Percentiles rank a stretch among this genome's conserved stretches.
Conservation (phyloP, 2,329 filamentous ascomycete genomes). For the Coniochaeta hoffmannii region DNA sequence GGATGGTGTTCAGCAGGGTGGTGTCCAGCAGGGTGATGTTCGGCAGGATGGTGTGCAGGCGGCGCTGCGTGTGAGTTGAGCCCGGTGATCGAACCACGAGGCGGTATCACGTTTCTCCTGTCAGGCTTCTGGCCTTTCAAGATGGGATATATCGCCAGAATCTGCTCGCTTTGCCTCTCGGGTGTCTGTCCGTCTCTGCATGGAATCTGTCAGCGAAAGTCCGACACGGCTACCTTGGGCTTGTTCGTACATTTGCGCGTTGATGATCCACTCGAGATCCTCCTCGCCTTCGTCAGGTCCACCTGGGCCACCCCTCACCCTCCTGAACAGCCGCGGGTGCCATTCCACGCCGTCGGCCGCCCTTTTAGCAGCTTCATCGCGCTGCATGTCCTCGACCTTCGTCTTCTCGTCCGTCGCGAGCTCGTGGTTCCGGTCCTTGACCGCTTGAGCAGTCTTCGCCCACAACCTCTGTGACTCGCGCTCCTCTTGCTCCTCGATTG, state of each 20-base stretch:
- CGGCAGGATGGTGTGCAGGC: conserved; percentile 5
- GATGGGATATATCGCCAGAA: conserved; percentile 79
- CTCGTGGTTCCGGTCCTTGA: conserved; percentile 80
- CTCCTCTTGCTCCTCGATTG: conserved; percentile 79
- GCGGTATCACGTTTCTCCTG: conserved; percentile 49
- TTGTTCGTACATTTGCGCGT: conserved; percentile 66
- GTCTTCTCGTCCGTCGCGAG: conserved; percentile 91
- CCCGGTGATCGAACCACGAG: conserved; percentile 24
- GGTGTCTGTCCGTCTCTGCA: conserved; percentile 56
- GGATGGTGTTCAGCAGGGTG: conserved; percentile 4
- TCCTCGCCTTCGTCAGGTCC: conserved; percentile 75
- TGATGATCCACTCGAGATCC: conserved; percentile 91
- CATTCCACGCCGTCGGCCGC: conserved; percentile 76
- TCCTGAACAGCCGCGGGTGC: conserved; percentile 79
- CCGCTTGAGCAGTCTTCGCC: conserved; percentile 71
- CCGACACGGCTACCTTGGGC: background rate
- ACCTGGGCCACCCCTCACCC: conserved; percentile 62
- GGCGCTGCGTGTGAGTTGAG: conserved; percentile 9
- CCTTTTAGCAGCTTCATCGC: conserved; percentile 77
- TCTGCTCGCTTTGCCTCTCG: conserved; percentile 68
- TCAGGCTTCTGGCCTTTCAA: conserved; percentile 63
- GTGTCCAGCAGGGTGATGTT: background rate
- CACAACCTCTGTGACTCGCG: conserved; percentile 87
- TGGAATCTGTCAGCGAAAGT: conserved; percentile 6
- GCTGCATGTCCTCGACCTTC: conserved; percentile 88